A percentile compares a stretch with the other conserved stretches of the same genome.
Evolutionary conservation across 2,329 filamentous ascomycete species (phyloP).

Genomic region (Cladosporium oxysporum): DNA sequence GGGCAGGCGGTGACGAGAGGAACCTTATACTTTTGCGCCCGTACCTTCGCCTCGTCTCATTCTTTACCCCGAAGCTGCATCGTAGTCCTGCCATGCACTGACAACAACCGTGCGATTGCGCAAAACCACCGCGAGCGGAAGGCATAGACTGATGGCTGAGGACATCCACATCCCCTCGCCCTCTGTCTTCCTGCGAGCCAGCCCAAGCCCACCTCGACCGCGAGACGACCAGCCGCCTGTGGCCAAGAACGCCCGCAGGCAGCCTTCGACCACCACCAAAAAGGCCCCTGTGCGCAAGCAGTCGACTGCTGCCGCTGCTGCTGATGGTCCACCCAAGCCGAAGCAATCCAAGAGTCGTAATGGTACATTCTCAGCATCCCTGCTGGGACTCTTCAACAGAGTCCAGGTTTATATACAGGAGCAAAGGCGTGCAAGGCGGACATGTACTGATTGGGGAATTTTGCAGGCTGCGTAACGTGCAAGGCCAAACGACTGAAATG

Average conservation of each 20-base stretch:
- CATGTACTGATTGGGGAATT: constrained; percentile 27
- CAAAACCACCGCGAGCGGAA: constrained; percentile 12
- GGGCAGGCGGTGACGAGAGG: constrained; percentile 12
- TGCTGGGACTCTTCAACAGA: constrained; percentile 15
- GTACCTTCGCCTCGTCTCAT: constrained; percentile 1
- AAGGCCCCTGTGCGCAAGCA: constrained; percentile 25
- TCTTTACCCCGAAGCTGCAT: constrained; percentile 23
- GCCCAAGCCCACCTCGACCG: constrained; percentile 29
- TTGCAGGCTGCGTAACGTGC: constrained; percentile 69
- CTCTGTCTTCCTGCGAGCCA: constrained; percentile 53
- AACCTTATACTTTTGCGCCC: constrained; percentile 17
- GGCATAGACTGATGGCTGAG: constrained; percentile 49
- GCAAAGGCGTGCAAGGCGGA: constrained; percentile 1
- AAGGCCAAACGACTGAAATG: constrained; percentile 74
- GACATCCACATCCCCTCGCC: constrained; percentile 61
- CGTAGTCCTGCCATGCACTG: constrained; percentile 18
- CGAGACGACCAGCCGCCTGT: constrained; percentile 33
- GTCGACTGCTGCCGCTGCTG: constrained; percentile 22
- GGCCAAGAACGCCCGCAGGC: constrained; percentile 31
- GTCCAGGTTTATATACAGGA: neutral
- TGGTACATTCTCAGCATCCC: constrained; percentile 53
- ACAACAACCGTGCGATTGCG: constrained; percentile 18
- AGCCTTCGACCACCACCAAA: constrained; percentile 24
- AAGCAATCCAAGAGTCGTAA: constrained; percentile 77
- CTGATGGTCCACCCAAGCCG: constrained; percentile 52